Conservation (phyloP, 1,284 basidiomycete species). For the Rhizoctonia solani region DNA sequence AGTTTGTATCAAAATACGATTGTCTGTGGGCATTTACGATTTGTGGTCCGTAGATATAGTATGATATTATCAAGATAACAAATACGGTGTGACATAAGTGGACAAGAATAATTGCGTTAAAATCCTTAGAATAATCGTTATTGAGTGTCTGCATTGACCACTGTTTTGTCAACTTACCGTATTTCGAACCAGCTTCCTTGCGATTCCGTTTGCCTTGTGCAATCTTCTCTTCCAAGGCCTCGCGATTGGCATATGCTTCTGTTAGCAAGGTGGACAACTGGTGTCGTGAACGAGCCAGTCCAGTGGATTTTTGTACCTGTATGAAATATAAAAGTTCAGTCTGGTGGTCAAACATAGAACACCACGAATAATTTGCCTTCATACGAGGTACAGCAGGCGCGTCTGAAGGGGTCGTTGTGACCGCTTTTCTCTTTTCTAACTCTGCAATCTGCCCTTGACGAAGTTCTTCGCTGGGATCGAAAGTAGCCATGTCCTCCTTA, state of each 20-base stretch:
- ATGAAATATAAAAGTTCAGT: constrained; percentile 10
- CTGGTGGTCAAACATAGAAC: constrained; percentile 39
- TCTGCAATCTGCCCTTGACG: constrained; percentile 60
- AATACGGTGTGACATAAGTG: not conserved
- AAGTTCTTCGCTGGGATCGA: constrained; percentile 74
- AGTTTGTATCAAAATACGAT: constrained; percentile 36
- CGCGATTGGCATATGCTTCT: constrained; percentile 77
- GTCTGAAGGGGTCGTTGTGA: constrained; percentile 59
- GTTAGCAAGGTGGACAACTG: constrained; percentile 74
- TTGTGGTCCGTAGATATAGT: constrained; percentile 22
- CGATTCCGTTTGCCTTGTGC: constrained; percentile 77
- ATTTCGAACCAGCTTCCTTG: constrained; percentile 85
- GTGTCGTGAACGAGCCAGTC: constrained; percentile 70
- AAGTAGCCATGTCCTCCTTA: constrained; percentile 56
- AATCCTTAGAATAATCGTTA: constrained; percentile 8
- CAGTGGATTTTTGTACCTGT: constrained; percentile 31
- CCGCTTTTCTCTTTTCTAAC: constrained; percentile 69
- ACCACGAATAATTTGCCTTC: constrained; percentile 54
- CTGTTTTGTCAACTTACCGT: constrained; percentile 51
- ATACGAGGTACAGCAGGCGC: constrained; percentile 66
- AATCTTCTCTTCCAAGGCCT: constrained; percentile 75
- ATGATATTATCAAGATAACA: constrained; percentile 6
- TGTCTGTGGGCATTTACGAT: constrained; percentile 27
- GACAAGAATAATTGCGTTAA: not conserved
- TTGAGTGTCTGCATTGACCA: not conserved